Evolutionary conservation across 192 early-diverging fungal genomes (phyloP).

Genomic region (Neocallimastix lanati): DNA sequence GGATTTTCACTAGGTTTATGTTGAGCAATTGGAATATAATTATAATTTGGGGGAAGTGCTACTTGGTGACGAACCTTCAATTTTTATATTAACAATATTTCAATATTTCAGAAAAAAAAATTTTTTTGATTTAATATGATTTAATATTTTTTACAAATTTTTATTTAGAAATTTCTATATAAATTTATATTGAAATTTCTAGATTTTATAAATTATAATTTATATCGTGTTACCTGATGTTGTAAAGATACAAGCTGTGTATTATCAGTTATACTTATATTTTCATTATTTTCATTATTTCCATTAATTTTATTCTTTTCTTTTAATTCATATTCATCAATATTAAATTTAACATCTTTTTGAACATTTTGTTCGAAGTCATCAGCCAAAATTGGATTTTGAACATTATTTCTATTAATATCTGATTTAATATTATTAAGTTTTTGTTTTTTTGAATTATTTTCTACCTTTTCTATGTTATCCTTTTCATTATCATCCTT

Average conservation of each 20-base stretch:
- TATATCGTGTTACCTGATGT: not conserved
- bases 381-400: constrained; percentile 41
- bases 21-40: constrained; percentile 70
- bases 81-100: not conserved
- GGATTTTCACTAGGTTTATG: constrained; percentile 62
- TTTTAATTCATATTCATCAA: constrained; percentile 24
- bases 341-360: constrained; percentile 41
- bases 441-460: not conserved
- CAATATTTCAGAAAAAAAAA: too few species aligned
- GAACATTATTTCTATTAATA: not conserved
- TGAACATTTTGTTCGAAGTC: constrained; percentile 47
- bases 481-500: not conserved
- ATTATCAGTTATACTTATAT: constrained; percentile 8
- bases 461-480: not conserved
- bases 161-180: too few species aligned
- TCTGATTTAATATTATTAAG: not conserved
- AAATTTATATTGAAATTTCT: too few species aligned
- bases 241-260: constrained; percentile 11
- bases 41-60: constrained; percentile 67
- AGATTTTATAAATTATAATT: not conserved
- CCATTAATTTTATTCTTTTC: constrained; percentile 16
- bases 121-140: too few species aligned
- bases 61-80: constrained; percentile 80
- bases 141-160: too few species aligned
- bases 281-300: constrained; percentile 7